Evolutionary conservation across 306 rosid genomes (phyloP).

Genomic region (Rosa multiflora): DNA sequence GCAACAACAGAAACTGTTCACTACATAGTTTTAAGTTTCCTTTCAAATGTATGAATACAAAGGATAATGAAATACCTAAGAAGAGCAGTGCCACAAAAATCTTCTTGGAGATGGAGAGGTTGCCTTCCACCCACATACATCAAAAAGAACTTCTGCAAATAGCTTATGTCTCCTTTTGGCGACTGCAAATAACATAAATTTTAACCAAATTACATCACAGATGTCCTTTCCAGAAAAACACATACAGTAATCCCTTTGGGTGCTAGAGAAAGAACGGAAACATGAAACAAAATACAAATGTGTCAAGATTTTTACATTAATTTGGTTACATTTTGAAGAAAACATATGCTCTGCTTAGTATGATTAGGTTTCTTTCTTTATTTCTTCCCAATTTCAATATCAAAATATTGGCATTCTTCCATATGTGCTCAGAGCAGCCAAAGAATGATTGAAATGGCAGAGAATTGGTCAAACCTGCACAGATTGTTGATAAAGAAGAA

Average conservation of each 20-base stretch:
- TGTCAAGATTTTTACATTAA: background rate
- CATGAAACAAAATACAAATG: background rate
- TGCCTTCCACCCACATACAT: constrained; percentile 85
- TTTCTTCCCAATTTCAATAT: background rate
- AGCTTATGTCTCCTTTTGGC: constrained; percentile 91
- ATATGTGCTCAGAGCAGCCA: constrained; percentile 10
- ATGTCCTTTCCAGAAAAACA: constrained; percentile 8
- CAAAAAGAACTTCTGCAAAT: constrained; percentile 86
- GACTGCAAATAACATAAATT: constrained; percentile 50
- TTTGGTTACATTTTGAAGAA: background rate
- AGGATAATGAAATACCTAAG: constrained; percentile 53
- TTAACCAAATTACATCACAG: constrained; percentile 17
- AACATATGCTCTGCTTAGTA: background rate
- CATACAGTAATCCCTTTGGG: background rate
- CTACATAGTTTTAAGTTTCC: background rate
- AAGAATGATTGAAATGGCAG: background rate
- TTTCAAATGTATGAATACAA: constrained; percentile 2
- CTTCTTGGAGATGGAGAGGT: constrained; percentile 90
- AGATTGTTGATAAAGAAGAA: constrained; percentile 77
- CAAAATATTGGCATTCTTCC: background rate
- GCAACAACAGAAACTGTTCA: background rate
- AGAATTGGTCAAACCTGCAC: constrained; percentile 65
- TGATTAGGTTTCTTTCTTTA: background rate
- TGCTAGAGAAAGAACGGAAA: background rate
- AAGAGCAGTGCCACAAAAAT: constrained; percentile 90